Evolutionary conservation across 192 early-diverging fungal genomes (phyloP).

Genomic region (Podila horticola): DNA sequence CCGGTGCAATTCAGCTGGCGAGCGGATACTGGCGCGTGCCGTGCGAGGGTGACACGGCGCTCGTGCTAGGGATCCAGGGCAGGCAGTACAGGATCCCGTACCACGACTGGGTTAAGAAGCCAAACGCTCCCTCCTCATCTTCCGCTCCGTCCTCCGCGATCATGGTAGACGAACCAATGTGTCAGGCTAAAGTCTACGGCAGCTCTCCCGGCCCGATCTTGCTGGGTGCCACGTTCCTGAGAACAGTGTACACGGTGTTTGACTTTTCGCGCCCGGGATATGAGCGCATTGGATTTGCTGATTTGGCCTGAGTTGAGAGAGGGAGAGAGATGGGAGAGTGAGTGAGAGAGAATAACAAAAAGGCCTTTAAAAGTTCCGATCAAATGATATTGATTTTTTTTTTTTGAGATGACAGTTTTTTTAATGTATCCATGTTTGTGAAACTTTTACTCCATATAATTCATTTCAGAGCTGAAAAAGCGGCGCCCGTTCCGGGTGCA

Average conservation of each 20-base stretch:
- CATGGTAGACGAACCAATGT: constrained; percentile 5
- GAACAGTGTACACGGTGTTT: constrained; percentile 41
- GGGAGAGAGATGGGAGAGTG: too few species aligned
- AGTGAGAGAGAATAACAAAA: too few species aligned
- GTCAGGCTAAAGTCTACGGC: constrained; percentile 40
- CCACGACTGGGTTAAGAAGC: constrained; percentile 39
- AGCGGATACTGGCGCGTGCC: constrained; percentile 41
- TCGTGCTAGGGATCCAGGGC: constrained; percentile 18
- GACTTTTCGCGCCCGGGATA: constrained; percentile 27
- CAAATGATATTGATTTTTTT: too few species aligned
- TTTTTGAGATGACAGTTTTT: too few species aligned
- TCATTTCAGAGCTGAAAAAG: constrained; percentile 16
- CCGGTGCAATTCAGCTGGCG: constrained; percentile 10
- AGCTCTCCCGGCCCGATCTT: constrained; percentile 37
- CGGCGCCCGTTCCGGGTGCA: not conserved
- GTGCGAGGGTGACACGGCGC: constrained; percentile 12
- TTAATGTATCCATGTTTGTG: too few species aligned
- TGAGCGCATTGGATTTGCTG: constrained; percentile 36
- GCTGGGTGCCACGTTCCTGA: constrained; percentile 26
- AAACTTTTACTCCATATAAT: too few species aligned
- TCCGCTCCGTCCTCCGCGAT: not conserved
- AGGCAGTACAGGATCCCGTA: constrained; percentile 23
- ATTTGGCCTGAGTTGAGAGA: too few species aligned
- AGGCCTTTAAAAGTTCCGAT: too few species aligned
- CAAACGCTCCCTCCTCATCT: not conserved